A percentile compares a stretch with the other conserved stretches of the same genome.
Conservation (phyloP, 768 basidiomycete species). For the Cystobasidium onofrii region DNA sequence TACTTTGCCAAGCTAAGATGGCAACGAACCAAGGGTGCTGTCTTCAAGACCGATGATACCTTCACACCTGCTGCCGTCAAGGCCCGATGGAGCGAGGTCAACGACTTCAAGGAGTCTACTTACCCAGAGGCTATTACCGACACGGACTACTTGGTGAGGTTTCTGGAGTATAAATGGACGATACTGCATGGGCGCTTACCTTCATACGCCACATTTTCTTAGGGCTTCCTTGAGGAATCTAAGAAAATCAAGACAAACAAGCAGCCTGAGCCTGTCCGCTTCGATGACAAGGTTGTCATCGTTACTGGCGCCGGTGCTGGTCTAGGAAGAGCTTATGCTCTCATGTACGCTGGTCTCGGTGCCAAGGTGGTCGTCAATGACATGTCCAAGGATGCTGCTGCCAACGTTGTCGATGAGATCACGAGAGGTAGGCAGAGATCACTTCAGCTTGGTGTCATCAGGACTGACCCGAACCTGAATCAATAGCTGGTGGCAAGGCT, state of each 20-base stretch:
- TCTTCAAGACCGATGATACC: constrained; percentile 79
- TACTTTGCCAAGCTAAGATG: constrained; percentile 85
- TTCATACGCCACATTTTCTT: constrained; percentile 17
- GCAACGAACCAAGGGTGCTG: constrained; percentile 76
- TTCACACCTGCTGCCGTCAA: constrained; percentile 95
- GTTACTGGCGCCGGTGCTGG: constrained; percentile 93
- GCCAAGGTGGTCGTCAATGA: constrained; percentile 97
- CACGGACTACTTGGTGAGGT: constrained; percentile 51
- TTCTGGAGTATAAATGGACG: no score
- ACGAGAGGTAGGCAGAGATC: constrained; percentile 54
- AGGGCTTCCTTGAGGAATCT: constrained; percentile 59
- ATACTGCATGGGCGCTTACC: no score
- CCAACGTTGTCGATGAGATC: constrained; percentile 77
- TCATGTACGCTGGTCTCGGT: constrained; percentile 85
- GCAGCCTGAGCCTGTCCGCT: constrained; percentile 65
- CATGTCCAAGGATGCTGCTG: constrained; percentile 74
- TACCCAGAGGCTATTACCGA: constrained; percentile 64
- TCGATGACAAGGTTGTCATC: constrained; percentile 81
- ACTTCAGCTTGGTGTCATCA: neutral
- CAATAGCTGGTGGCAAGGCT: constrained; percentile 77
- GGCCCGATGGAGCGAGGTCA: constrained; percentile 70
- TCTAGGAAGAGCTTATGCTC: constrained; percentile 81
- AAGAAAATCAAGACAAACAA: constrained; percentile 58
- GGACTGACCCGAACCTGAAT: neutral
- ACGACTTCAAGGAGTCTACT: constrained; percentile 62